Conservation (phyloP, 768 basidiomycete genomes). For the Mrakia hoshinonis region DNA sequence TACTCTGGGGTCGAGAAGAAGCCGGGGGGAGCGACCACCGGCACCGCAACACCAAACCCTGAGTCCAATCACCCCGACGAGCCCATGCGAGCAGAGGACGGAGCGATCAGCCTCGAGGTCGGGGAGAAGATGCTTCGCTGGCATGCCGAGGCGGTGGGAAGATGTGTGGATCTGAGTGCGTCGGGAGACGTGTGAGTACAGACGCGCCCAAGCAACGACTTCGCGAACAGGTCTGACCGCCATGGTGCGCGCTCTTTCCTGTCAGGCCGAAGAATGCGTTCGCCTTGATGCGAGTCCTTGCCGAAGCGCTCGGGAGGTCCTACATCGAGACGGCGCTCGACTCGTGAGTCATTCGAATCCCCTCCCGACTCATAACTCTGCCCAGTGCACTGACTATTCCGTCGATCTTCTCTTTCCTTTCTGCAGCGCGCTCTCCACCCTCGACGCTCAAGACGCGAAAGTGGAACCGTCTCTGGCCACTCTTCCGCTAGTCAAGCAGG, state of each 20-base stretch:
- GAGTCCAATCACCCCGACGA: slow-evolving; percentile 39
- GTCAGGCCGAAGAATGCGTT: slow-evolving; percentile 82
- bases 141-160: slow-evolving; percentile 94
- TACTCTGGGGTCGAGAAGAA: slow-evolving; percentile 61
- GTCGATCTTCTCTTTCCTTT: background rate
- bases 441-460: slow-evolving; percentile 67
- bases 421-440: slow-evolving; percentile 56
- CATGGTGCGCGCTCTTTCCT: background rate
- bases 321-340: slow-evolving; percentile 89
- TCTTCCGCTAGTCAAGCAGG: slow-evolving; percentile 55
- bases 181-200: slow-evolving; percentile 71
- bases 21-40: slow-evolving; percentile 31
- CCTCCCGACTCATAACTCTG: background rate
- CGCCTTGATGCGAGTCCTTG: slow-evolving; percentile 67
- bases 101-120: slow-evolving; percentile 59
- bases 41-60: slow-evolving; percentile 31
- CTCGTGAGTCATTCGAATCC: slow-evolving; percentile 53
- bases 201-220: too few relatives aligned
- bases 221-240: too few relatives aligned
- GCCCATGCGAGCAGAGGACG: slow-evolving; percentile 59
- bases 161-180: slow-evolving; percentile 81
- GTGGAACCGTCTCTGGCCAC: slow-evolving; percentile 68
- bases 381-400: background rate
- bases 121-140: slow-evolving; percentile 90
- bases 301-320: slow-evolving; percentile 69